phyloP scores from a whole-genome alignment of 148 eudicot species.

The Hydrangea macrophylla region DNA sequence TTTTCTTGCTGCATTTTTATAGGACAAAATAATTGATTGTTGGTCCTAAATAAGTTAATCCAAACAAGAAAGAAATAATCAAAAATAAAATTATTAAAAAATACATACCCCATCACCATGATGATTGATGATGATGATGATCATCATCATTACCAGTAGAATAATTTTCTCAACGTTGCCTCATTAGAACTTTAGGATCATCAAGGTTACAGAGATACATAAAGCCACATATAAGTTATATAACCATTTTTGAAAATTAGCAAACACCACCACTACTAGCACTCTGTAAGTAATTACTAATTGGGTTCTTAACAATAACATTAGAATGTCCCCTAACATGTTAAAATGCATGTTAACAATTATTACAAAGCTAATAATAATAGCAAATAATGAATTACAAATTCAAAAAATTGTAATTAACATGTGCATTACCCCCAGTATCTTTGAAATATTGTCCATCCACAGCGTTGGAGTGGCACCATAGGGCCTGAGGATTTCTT shows the following conservation, averaged over 20 bases:
- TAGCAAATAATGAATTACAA: no score
- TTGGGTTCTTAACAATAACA: background rate
- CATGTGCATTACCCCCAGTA: constrained; percentile 68
- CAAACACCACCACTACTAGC: background rate
- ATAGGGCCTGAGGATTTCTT: constrained; percentile 61
- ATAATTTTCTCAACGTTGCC: background rate
- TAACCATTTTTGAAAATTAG: no score
- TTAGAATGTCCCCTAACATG: background rate
- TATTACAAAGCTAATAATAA: no score
- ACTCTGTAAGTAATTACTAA: background rate
- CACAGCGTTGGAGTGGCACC: constrained; percentile 58
- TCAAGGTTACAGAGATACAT: background rate
- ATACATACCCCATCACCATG: background rate
- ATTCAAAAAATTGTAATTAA: no score
- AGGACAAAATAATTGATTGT: no score
- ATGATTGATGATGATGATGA: no score
- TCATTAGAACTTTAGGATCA: background rate
- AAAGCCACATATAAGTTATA: background rate
- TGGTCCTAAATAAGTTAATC: no score
- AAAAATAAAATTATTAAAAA: no score
- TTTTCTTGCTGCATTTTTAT: no score
- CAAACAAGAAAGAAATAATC: no score
- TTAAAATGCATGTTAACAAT: background rate
- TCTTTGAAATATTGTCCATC: constrained; percentile 96
- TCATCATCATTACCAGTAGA: background rate